Percentiles rank a stretch among this genome's conserved stretches.
Conservation (phyloP, 106 monocot genomes). For the Narthecium ossifragum region DNA sequence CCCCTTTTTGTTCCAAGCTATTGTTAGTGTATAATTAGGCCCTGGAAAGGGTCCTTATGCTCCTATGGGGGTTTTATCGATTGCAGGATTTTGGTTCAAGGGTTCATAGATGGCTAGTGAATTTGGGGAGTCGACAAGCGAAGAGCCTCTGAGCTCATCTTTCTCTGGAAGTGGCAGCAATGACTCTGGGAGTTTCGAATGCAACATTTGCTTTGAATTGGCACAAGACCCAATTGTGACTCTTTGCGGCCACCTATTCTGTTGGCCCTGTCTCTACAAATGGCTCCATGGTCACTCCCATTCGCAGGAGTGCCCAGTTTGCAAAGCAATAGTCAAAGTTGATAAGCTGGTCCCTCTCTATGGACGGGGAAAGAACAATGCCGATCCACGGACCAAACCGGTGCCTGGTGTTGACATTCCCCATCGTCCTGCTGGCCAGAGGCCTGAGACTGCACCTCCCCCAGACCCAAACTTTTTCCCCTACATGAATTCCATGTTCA, state of each 20-base stretch:
- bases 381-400: slow-evolving; percentile 52
- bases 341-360: slow-evolving; percentile 74
- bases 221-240: slow-evolving; percentile 82
- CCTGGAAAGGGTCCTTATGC: background rate
- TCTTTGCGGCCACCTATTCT: slow-evolving; percentile 82
- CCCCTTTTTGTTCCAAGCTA: too few relatives aligned
- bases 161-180: slow-evolving; percentile 25
- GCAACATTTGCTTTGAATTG: slow-evolving; percentile 88
- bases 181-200: slow-evolving; percentile 57
- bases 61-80: background rate
- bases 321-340: slow-evolving; percentile 71
- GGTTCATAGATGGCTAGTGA: slow-evolving; percentile 23
- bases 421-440: slow-evolving; percentile 52
- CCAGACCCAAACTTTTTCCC: slow-evolving; percentile 43
- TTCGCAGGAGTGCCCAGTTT: slow-evolving; percentile 80
- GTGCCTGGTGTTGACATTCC: slow-evolving; percentile 56
- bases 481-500: slow-evolving; percentile 41
- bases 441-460: slow-evolving; percentile 48
- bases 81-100: background rate
- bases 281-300: slow-evolving; percentile 63
- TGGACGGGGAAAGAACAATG: slow-evolving; percentile 53
- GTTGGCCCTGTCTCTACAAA: slow-evolving; percentile 85
- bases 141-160: slow-evolving; percentile 12
- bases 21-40: too few relatives aligned
- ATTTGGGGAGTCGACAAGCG: slow-evolving; percentile 29